Evolutionary conservation across 2,329 filamentous ascomycete species (phyloP), one percentile per base, ranked within the genome.

Genomic region (Grosmannia clavigera): DNA sequence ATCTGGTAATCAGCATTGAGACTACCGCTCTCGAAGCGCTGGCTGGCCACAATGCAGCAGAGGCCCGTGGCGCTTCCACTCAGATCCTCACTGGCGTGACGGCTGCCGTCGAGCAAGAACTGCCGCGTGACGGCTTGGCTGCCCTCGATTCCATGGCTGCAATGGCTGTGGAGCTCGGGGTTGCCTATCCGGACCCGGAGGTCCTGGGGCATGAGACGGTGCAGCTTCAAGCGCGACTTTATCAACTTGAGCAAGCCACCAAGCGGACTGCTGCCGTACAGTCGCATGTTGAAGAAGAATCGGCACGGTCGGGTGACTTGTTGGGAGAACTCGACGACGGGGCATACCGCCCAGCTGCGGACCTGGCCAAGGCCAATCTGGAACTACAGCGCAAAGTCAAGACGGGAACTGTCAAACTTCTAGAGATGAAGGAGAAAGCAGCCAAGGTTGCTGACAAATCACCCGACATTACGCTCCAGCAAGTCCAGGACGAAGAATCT

Each of bases 341-440:
- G 7, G 70, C 70, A 16, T 86, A 82, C 66, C 77, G 81, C 19
- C 79, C 81, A 0, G 72, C 83, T 0, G 68, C 81, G 0, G 76
- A 83, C 63, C 73, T 92, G 3, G 81, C 83, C 12, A 83, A 83
- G 64, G 80, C 86, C 64, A 92, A 90, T n/a, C 77, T 85, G 4
- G 86, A 94, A 57, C 82, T 87, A 72, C 83, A 85, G 64, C 83
- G 88, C 59, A 83, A 79, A 60, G 81, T 86, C 56, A 90, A 90
- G 69, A 73, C 81, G n/a, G 75, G 89, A 46, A 74, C 78, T 16
- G 74, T 82, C 2, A 86, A 86, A 65, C 75, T 92, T 1, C 81
- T 82, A 19, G 89, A 94, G 67, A 81, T 88, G 61, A 74, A 75
- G 55, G 81, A 84, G 60, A 78, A 78, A 51, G 63, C 12, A 12